phyloP scores from a whole-genome alignment of 1,284 basidiomycete genomes.

The Earliella scabrosa region DNA sequence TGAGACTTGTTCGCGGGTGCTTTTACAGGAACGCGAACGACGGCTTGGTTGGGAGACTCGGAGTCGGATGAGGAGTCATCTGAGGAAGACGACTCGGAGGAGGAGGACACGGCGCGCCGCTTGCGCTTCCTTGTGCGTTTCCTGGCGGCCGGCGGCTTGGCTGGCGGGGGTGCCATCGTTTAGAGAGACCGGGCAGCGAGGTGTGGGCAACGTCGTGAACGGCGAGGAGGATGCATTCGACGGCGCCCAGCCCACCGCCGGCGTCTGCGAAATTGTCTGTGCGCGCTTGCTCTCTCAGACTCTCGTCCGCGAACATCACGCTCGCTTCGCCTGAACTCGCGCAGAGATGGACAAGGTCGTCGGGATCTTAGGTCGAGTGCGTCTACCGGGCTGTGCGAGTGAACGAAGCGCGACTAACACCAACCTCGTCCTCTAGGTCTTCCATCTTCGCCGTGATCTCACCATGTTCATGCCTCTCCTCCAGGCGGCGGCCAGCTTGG shows the following conservation, averaged over 20 bases:
- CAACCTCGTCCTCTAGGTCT: constrained; percentile 2
- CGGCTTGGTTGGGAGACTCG: constrained; percentile 15
- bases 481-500: constrained; percentile 96
- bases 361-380: constrained; percentile 69
- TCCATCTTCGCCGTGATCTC: constrained; percentile 2
- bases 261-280: constrained; percentile 16
- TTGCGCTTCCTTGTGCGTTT: constrained; percentile 47
- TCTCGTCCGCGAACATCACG: background rate
- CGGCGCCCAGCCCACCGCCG: constrained; percentile 9
- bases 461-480: constrained; percentile 4
- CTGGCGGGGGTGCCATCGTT: constrained; percentile 26
- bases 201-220: background rate
- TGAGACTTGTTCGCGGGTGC: constrained; percentile 8
- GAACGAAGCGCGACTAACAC: background rate
- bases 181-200: background rate
- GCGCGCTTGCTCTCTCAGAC: constrained; percentile 2
- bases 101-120: constrained; percentile 42
- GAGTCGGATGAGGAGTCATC: constrained; percentile 33
- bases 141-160: constrained; percentile 20
- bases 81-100: constrained; percentile 38
- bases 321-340: background rate
- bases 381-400: constrained; percentile 29
- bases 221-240: constrained; percentile 10
- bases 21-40: constrained; percentile 17
- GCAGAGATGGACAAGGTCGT: constrained; percentile 56